Conservation (phyloP, 2,329 filamentous ascomycete species). For the Kalmusia sp. region DNA sequence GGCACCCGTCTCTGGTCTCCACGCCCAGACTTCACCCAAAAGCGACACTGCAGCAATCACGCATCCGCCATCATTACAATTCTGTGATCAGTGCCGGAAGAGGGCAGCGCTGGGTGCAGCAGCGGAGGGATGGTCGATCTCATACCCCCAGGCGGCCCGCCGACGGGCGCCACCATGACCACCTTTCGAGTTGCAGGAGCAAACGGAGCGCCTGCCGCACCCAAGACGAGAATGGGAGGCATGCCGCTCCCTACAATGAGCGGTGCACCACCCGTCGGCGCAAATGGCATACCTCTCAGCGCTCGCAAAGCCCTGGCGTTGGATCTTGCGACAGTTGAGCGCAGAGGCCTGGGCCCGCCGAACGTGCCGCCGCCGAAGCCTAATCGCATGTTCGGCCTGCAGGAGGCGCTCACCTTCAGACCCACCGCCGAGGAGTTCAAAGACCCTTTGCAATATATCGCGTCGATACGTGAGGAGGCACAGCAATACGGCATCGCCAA, state of each 20-base stretch:
- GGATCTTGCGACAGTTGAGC: slow-evolving; percentile 88
- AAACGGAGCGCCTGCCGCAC: slow-evolving; percentile 29
- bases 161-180: slow-evolving; percentile 43
- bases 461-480: slow-evolving; percentile 87
- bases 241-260: slow-evolving; percentile 28
- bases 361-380: slow-evolving; percentile 79
- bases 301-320: slow-evolving; percentile 72
- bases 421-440: slow-evolving; percentile 94
- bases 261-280: slow-evolving; percentile 48
- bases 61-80: slow-evolving; percentile 18
- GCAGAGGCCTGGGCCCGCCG: slow-evolving; percentile 81
- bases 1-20: slow-evolving; percentile 23
- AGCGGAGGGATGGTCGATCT: slow-evolving; percentile 46
- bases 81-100: slow-evolving; percentile 12
- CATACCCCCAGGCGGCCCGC: slow-evolving; percentile 38
- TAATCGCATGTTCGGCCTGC: slow-evolving; percentile 80
- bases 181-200: slow-evolving; percentile 47
- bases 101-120: slow-evolving; percentile 32
- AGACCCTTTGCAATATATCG: slow-evolving; percentile 92
- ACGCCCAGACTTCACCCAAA: slow-evolving; percentile 12
- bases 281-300: slow-evolving; percentile 64
- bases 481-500: slow-evolving; percentile 91
- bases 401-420: slow-evolving; percentile 88
- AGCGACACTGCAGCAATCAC: not conserved
- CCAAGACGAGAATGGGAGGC: slow-evolving; percentile 40